Base-by-base conservation (phyloP, 2,329 filamentous ascomycete species). In the Cucurbitaria berberidis region DNA sequence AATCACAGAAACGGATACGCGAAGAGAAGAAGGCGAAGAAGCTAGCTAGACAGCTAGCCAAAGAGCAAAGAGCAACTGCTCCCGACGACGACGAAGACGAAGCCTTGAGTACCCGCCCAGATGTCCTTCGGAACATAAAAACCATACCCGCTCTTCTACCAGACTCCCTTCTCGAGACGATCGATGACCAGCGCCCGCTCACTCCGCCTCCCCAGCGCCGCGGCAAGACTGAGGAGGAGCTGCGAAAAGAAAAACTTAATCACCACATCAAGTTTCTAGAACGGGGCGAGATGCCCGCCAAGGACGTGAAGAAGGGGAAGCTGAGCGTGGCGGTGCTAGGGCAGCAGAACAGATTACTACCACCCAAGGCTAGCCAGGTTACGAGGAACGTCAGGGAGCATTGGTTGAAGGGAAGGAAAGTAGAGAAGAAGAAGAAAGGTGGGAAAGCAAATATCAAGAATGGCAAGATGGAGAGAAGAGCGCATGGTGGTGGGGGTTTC, bases 121-220 rank as follows among this genome's bases (percentile, higher is more conserved):
- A 16, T 34, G 6, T 34, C 13, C 13, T 34, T 16, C 6, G 15
- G 30, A 13, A 60, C 6, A 43, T 67, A 51, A 70, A 57, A 65
- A 65, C 70, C 61, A 74, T 83, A 11, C 81, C 81, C 5, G 76
- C 75, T 34, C 74, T 83, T 19, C 77, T 84, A 29, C 82, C 82
- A 5, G 77, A 79, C 45, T 79, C 81, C 21, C 77, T 84, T 36
- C 68, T 84, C 43, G 79, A 78, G 45, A 75, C 77, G 13, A 76
- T 78, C 22, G 79, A 78, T 19, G 71, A 74, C 26, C 65, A 67
- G 9, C 74, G 78, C 21, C 76, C 78, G 5, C 78, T 77, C 2
- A 81, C 78, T 1, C 78, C 78, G 4, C 78, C 79, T 1, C 68
- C 69, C 3, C 52, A 57, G 9, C 42, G 62, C 2, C 39, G 53